Evolutionary conservation across 2,329 filamentous ascomycete species (phyloP).

Genomic region (Bisporella sp.): DNA sequence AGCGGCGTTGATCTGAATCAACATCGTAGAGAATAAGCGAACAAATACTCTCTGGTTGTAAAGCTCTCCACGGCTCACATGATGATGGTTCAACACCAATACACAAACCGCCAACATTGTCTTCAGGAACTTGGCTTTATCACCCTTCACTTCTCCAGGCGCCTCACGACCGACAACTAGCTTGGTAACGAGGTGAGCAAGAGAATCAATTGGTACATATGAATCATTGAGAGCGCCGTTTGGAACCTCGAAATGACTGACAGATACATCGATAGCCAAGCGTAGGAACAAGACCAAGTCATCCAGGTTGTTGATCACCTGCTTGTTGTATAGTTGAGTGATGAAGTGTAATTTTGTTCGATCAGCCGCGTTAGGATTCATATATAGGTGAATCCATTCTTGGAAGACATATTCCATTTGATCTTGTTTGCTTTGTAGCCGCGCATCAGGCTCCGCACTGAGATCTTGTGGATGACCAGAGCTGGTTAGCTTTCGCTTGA

Average conservation of each 20-base stretch:
- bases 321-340: conserved; percentile 70
- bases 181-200: conserved; percentile 72
- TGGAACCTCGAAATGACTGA: conserved; percentile 69
- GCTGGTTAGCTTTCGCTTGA: conserved; percentile 59
- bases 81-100: conserved; percentile 78
- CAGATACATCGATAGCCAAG: conserved; percentile 71
- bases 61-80: conserved; percentile 69
- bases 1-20: conserved; percentile 63
- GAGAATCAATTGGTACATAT: conserved; percentile 64
- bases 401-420: conserved; percentile 94
- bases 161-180: conserved; percentile 65
- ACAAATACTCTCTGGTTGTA: conserved; percentile 90
- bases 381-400: conserved; percentile 83
- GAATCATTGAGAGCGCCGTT: conserved; percentile 51
- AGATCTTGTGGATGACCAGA: conserved; percentile 46
- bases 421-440: conserved; percentile 57
- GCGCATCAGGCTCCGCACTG: conserved; percentile 46
- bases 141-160: conserved; percentile 49
- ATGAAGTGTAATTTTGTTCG: conserved; percentile 71
- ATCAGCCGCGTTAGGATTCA: conserved; percentile 68
- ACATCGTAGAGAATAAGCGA: conserved; percentile 75
- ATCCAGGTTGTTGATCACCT: conserved; percentile 66
- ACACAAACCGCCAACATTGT: conserved; percentile 71
- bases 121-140: conserved; percentile 67
- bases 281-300: conserved; percentile 76